Evolutionary conservation across 257 asterid genomes (phyloP).

Genomic region (Linderniella brevidens): DNA sequence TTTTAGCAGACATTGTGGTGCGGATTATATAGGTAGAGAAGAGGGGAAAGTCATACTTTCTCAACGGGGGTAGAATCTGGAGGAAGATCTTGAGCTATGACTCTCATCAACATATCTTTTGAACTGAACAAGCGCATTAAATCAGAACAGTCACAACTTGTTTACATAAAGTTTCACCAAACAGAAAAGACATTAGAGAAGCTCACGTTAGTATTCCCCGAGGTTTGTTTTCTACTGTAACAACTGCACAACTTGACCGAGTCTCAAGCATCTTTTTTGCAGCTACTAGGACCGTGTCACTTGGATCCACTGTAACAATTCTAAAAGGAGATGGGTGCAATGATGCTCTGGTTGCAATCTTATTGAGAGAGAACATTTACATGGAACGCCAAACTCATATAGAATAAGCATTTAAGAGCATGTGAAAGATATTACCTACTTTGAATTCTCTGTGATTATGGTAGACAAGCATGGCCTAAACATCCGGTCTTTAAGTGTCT

Average conservation of each 20-base stretch:
- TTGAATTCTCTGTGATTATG: conserved; percentile 80
- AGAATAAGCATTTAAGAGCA: too few relatives aligned
- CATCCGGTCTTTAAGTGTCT: conserved; percentile 75
- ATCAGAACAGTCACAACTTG: neutral
- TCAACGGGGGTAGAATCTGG: conserved; percentile 70
- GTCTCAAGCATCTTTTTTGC: conserved; percentile 74
- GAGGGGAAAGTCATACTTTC: conserved; percentile 28
- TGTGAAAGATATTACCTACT: conserved; percentile 71
- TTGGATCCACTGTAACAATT: conserved; percentile 60
- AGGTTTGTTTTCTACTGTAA: conserved; percentile 73
- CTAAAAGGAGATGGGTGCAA: conserved; percentile 8
- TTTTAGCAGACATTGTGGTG: neutral
- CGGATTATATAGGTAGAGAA: neutral
- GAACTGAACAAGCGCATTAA: conserved; percentile 28
- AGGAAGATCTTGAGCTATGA: conserved; percentile 72
- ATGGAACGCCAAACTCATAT: too few relatives aligned
- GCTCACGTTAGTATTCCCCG: conserved; percentile 66
- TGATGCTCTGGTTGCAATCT: too few relatives aligned
- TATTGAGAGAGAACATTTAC: too few relatives aligned
- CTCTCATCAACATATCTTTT: conserved; percentile 83
- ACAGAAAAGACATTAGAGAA: conserved; percentile 7
- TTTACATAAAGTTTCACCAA: neutral
- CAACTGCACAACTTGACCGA: conserved; percentile 50
- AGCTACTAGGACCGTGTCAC: conserved; percentile 57
- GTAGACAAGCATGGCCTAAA: conserved; percentile 83